A percentile compares a stretch with the other conserved stretches of the same genome.
phyloP scores from a whole-genome alignment of 352 stramenopile genomes.

The Thalassiosira livingstoniorum region DNA sequence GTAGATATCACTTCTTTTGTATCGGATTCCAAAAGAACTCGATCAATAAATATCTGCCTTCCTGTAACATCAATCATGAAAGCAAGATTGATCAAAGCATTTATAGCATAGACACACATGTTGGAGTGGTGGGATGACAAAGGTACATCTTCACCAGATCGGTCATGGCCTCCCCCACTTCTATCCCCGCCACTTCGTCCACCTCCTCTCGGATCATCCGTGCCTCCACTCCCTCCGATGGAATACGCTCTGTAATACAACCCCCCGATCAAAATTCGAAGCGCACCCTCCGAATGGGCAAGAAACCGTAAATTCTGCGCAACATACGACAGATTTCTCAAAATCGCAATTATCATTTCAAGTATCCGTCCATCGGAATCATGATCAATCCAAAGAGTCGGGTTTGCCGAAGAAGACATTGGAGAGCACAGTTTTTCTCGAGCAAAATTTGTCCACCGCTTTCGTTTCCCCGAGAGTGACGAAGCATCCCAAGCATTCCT shows the following conservation, averaged over 20 bases:
- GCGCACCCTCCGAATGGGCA: slow-evolving; percentile 55
- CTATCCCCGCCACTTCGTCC: no score
- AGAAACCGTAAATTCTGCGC: slow-evolving; percentile 78
- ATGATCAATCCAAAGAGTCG: slow-evolving; percentile 56
- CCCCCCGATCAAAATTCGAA: slow-evolving; percentile 70
- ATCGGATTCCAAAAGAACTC: slow-evolving; percentile 75
- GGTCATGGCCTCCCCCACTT: slow-evolving; percentile 49
- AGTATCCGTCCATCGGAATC: slow-evolving; percentile 51
- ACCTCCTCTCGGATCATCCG: no score
- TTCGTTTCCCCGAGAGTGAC: slow-evolving; percentile 37
- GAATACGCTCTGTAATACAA: slow-evolving; percentile 64
- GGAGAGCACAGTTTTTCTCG: slow-evolving; percentile 54
- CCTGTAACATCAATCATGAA: slow-evolving; percentile 78
- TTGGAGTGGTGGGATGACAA: slow-evolving; percentile 52
- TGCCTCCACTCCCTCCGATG: slow-evolving; percentile 13
- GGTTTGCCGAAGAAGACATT: slow-evolving; percentile 56
- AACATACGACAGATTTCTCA: slow-evolving; percentile 83
- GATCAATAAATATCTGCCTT: slow-evolving; percentile 75
- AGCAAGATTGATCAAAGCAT: slow-evolving; percentile 73
- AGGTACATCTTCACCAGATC: slow-evolving; percentile 29
- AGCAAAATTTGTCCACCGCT: slow-evolving; percentile 62
- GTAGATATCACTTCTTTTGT: slow-evolving; percentile 64
- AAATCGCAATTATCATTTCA: slow-evolving; percentile 71
- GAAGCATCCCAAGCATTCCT: slow-evolving; percentile 40
- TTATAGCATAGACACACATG: slow-evolving; percentile 64